phyloP scores from a whole-genome alignment of 768 basidiomycete genomes.

The Termitomyces sp. region DNA sequence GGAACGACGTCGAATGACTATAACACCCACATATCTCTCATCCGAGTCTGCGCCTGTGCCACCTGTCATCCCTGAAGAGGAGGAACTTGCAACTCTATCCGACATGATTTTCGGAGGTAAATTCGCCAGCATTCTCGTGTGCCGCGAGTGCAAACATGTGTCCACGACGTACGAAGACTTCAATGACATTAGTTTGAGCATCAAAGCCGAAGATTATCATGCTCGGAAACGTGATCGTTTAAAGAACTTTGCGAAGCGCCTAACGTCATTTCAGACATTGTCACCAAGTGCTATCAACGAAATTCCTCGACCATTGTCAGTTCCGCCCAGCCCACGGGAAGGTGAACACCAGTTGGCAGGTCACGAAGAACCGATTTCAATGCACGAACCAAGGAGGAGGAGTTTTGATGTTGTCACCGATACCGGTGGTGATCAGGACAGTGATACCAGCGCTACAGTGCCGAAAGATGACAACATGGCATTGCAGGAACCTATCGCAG shows the following conservation, averaged over 20 bases:
- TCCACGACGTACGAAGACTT: constrained; percentile 94
- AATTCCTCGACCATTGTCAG: constrained; percentile 51
- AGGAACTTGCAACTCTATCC: constrained; percentile 62
- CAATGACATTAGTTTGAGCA: constrained; percentile 86
- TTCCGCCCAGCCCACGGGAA: constrained; percentile 38
- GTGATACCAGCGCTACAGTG: constrained; percentile 7
- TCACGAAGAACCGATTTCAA: constrained; percentile 29
- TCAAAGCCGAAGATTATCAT: constrained; percentile 78
- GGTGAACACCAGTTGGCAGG: constrained; percentile 23
- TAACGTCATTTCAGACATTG: constrained; percentile 35
- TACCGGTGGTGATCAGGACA: constrained; percentile 10
- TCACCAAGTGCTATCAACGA: constrained; percentile 16
- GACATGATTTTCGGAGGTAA: constrained; percentile 91
- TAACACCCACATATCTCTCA: constrained; percentile 19
- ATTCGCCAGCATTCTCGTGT: constrained; percentile 88
- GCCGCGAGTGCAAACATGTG: constrained; percentile 89
- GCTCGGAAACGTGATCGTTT: constrained; percentile 75
- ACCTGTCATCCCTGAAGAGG: constrained; percentile 30
- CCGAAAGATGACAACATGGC: constrained; percentile 23
- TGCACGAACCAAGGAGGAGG: constrained; percentile 33
- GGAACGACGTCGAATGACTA: constrained; percentile 34
- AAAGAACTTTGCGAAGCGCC: constrained; percentile 64
- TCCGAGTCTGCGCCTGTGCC: constrained; percentile 9
- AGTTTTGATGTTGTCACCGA: constrained; percentile 36
- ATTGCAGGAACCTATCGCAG: neutral